Evolutionary conservation across 257 asterid species (phyloP).

Genomic region (Vinca minor): DNA sequence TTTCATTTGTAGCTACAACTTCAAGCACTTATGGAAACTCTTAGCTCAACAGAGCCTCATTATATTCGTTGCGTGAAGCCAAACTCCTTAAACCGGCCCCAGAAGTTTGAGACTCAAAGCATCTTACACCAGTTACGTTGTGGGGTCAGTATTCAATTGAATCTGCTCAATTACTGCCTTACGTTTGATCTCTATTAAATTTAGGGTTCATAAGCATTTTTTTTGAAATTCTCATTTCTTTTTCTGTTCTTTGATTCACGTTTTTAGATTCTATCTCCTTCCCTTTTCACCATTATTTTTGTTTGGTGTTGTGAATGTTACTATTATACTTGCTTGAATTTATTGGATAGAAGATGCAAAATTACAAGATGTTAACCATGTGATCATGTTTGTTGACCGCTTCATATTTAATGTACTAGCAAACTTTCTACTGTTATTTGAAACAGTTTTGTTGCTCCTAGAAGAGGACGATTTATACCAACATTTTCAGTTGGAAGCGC

Average conservation of each 20-base stretch:
- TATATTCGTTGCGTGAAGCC: conserved; percentile 97
- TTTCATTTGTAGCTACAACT: conserved; percentile 85
- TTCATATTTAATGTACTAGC: neutral
- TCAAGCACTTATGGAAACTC: conserved; percentile 97
- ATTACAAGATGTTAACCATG: neutral
- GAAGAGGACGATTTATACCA: neutral
- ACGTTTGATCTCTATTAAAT: neutral
- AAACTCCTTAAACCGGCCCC: conserved; percentile 77
- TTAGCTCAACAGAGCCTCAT: conserved; percentile 96
- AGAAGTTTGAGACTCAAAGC: conserved; percentile 83
- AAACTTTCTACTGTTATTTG: neutral
- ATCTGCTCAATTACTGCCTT: conserved; percentile 3
- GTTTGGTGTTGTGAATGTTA: too few species aligned
- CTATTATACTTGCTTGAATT: neutral
- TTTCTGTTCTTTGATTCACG: neutral
- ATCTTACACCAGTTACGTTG: conserved; percentile 97
- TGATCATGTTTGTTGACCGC: neutral
- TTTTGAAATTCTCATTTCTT: neutral
- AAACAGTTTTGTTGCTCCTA: neutral
- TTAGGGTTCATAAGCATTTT: neutral
- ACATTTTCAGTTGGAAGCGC: neutral
- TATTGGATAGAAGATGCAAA: neutral
- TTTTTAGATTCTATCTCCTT: neutral
- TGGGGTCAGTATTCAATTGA: conserved; percentile 62
- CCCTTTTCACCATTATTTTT: neutral